Conservation (phyloP, 2,329 filamentous ascomycete genomes). For the Apiospora phragmitis region DNA sequence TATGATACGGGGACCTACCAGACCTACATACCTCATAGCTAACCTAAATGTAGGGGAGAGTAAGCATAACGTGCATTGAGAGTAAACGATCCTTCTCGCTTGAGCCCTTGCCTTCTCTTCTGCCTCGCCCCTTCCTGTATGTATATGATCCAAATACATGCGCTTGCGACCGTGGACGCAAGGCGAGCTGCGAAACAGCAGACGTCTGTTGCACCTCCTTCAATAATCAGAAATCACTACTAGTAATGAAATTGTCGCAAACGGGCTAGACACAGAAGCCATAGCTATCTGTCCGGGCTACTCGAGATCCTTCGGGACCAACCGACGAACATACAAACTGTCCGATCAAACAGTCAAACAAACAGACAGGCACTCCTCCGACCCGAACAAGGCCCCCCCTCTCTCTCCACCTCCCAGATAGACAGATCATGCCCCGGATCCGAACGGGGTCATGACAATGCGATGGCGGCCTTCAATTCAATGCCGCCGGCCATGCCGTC, state of each 20-base stretch:
- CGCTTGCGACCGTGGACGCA: neutral
- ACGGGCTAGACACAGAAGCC: neutral
- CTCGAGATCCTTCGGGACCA: neutral
- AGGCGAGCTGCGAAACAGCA: neutral
- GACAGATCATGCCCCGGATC: neutral
- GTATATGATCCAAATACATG: neutral
- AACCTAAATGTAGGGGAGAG: neutral
- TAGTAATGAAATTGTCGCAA: neutral
- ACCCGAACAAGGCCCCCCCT: neutral
- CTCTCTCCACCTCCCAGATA: neutral
- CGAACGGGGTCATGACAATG: constrained; percentile 39
- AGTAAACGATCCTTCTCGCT: neutral
- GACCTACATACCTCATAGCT: neutral
- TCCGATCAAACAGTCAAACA: neutral
- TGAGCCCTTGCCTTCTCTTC: neutral
- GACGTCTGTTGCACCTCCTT: neutral
- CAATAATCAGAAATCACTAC: neutral
- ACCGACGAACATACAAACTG: neutral
- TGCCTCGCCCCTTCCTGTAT: neutral
- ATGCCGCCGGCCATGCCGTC: constrained; percentile 50
- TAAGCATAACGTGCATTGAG: neutral
- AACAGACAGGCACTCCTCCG: neutral
- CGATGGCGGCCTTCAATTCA: constrained; percentile 60
- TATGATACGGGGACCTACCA: neutral
- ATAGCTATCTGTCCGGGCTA: neutral